Conservation (phyloP, 1,284 basidiomycete genomes). For the Ceratobasidium sp. region DNA sequence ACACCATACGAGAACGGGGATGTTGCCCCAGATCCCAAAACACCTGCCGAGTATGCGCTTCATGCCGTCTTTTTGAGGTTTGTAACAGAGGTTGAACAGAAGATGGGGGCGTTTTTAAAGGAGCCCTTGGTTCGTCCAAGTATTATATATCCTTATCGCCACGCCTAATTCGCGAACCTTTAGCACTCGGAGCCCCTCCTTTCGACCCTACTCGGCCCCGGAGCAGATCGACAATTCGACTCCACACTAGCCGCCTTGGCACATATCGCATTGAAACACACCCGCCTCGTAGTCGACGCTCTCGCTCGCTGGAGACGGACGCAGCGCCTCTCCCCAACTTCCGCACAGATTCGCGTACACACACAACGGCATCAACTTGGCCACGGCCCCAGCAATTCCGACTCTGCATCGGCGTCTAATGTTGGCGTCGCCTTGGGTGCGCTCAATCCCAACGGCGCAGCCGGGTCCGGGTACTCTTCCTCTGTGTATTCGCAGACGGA, state of each 20-base stretch:
- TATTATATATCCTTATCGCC: background rate
- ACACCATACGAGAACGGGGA: constrained; percentile 36
- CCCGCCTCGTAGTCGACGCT: constrained; percentile 85
- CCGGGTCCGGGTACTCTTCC: background rate
- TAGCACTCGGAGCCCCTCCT: constrained; percentile 37
- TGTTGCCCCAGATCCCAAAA: constrained; percentile 48
- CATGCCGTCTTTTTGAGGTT: constrained; percentile 87
- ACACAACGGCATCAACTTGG: constrained; percentile 43
- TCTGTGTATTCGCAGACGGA: constrained; percentile 54
- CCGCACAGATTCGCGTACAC: constrained; percentile 43
- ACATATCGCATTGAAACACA: constrained; percentile 83
- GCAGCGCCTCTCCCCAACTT: constrained; percentile 52
- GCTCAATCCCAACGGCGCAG: constrained; percentile 12
- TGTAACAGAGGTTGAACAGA: constrained; percentile 74
- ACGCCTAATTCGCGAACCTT: constrained; percentile 7
- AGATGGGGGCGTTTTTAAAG: constrained; percentile 75
- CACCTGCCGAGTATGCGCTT: constrained; percentile 84
- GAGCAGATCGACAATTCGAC: constrained; percentile 58
- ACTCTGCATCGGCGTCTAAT: constrained; percentile 43
- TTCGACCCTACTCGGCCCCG: constrained; percentile 49
- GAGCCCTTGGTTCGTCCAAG: constrained; percentile 64
- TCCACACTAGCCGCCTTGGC: constrained; percentile 75
- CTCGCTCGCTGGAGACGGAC: constrained; percentile 86
- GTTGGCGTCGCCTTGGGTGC: background rate
- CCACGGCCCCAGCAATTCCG: constrained; percentile 52